Evolutionary conservation across 2,329 filamentous ascomycete species (phyloP), one percentile per base, ranked within the genome.

Genomic region (Drechslerella dactyloides): DNA sequence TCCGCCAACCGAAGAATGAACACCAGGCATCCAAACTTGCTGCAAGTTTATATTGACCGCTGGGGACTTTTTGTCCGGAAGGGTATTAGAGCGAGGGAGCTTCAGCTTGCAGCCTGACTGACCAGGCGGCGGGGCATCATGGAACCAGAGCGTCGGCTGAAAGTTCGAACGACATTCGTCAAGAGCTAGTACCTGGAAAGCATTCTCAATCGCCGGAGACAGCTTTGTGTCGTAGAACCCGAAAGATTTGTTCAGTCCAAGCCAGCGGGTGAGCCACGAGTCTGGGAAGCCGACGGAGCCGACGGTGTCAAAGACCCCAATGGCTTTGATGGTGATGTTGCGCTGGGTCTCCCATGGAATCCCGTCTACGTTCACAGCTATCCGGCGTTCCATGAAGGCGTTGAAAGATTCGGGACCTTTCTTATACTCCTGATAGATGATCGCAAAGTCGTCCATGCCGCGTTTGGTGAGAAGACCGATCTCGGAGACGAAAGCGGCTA

Each of bases 141-240:
- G 24, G 40, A 68, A 73, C 69, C 61, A 73, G 10, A 73, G 21
- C 8, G 69, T 73, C 0, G 69, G 69, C 7, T 46, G 40, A 37
- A 73, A 73, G 24, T 66, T 66, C 7, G 72, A 76, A 0, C 84
- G 80, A 50, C 80, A 80, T 74, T 86, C 84, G 52, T 86, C 84
- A 0, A 86, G 79, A 1, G 83, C 84, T 0, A 86, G 78, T 0
- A 84, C 84, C 50, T 86, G 84, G 70, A 85, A 85, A 1, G 84
- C 84, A 68, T 85, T 82, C 42, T 84, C 81, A 2, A 85, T 78
- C n/a, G 78, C 69, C 7, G 63, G 69, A 1, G 69, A 68, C 17
- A 73, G 62, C 19, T 73, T 73, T 15, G 69, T 66, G 21, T 73
- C 40, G 15, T 73, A 73, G 40, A 68, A 73, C 2, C 73, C 66